These are phyloP conservation scores for Chalciporus sp. DNA, from an alignment of 1,284 basidiomycete genomes.

Conservation along the genomic window DNA sequence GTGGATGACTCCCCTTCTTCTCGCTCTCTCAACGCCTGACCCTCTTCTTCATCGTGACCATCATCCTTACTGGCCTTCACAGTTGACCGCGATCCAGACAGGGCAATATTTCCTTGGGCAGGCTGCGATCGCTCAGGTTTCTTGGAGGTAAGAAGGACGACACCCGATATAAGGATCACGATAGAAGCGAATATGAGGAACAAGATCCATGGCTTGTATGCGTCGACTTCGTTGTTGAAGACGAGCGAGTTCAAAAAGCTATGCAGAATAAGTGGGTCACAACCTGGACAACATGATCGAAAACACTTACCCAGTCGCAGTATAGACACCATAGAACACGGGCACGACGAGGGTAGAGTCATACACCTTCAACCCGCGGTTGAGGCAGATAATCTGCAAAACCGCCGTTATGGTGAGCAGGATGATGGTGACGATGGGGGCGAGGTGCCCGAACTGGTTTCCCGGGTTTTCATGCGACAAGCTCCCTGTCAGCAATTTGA, in stretches of 20 bases:
- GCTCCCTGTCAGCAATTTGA: slow-evolving; percentile 75
- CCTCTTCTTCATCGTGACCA: slow-evolving; percentile 37
- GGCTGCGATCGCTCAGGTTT: slow-evolving; percentile 61
- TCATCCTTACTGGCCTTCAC: slow-evolving; percentile 18
- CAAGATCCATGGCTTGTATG: slow-evolving; percentile 84
- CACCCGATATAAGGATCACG: slow-evolving; percentile 80
- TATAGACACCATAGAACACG: slow-evolving; percentile 72
- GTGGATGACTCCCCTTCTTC: slow-evolving; percentile 44
- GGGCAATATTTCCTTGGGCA: slow-evolving; percentile 15
- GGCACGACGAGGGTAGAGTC: slow-evolving; percentile 78
- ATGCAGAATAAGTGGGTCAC: slow-evolving; percentile 12
- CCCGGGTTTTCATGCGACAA: slow-evolving; percentile 77
- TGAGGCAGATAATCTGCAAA: slow-evolving; percentile 88
- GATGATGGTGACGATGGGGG: slow-evolving; percentile 83
- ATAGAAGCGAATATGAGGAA: slow-evolving; percentile 88
- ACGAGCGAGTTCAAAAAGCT: slow-evolving; percentile 73
- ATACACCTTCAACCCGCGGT: slow-evolving; percentile 80
- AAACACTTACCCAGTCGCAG: slow-evolving; percentile 55
- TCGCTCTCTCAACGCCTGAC: slow-evolving; percentile 36
- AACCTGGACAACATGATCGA: not conserved
- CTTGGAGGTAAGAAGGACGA: slow-evolving; percentile 83
- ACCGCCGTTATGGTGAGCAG: slow-evolving; percentile 81
- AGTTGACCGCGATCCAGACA: slow-evolving; percentile 20
- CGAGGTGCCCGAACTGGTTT: slow-evolving; percentile 83
- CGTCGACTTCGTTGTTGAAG: slow-evolving; percentile 81